Conservation (phyloP, 305 asterid genomes). For the Stenogyne calaminthoides region DNA sequence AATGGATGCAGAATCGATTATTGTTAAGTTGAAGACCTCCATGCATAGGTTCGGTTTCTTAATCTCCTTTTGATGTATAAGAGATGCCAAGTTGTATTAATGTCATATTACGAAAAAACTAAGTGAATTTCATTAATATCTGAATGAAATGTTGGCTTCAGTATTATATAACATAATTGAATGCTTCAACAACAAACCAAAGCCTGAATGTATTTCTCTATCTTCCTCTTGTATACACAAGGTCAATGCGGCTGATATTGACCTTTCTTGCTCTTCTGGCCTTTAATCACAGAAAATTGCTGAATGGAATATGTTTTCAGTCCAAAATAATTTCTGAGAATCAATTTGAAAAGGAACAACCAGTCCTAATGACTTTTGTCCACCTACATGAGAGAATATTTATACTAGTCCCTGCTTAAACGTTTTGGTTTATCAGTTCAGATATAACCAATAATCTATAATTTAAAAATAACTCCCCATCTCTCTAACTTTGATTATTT, state of each 20-base stretch:
- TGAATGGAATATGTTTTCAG: neutral
- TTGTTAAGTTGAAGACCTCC: slow-evolving; percentile 81
- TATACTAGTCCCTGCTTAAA: neutral
- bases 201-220: neutral
- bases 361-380: neutral
- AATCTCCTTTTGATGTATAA: slow-evolving; percentile 5
- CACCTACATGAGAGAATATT: neutral
- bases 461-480: neutral
- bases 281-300: neutral
- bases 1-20: slow-evolving; percentile 84
- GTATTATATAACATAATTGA: neutral
- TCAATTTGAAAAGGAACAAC: neutral
- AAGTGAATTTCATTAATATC: neutral
- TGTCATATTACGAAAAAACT: neutral
- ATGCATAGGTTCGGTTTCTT: slow-evolving; percentile 65
- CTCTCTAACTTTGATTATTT: too few relatives aligned
- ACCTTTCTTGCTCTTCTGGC: neutral
- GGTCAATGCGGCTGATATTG: neutral
- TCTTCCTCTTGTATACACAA: neutral
- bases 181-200: neutral
- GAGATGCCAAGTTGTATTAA: neutral
- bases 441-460: neutral
- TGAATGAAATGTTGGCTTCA: neutral
- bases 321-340: neutral
- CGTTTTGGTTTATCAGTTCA: neutral